phyloP scores from a whole-genome alignment of 768 basidiomycete genomes.

The Suillus spraguei region DNA sequence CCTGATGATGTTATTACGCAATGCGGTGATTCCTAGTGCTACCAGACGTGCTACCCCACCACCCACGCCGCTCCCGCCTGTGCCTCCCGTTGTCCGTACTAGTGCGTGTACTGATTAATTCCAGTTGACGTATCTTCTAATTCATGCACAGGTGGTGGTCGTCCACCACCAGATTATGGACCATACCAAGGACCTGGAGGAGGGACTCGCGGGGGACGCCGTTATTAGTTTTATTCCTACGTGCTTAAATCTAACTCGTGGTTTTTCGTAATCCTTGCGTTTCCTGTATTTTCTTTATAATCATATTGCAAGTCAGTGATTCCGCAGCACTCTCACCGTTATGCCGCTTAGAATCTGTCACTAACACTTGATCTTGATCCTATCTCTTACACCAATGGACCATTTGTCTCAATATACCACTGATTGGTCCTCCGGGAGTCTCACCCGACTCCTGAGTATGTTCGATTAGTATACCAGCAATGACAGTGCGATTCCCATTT shows the following conservation, averaged over 20 bases:
- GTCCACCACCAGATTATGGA: constrained; percentile 85
- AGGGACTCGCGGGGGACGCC: constrained; percentile 40
- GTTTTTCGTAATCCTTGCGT: constrained; percentile 2
- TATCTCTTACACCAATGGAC: neutral
- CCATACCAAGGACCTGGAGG: constrained; percentile 79
- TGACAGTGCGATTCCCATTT: no score
- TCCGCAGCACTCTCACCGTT: neutral
- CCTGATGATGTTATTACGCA: constrained; percentile 82
- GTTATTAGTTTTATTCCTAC: constrained; percentile 33
- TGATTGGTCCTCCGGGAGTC: neutral
- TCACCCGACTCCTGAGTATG: no score
- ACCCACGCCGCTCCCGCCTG: constrained; percentile 52
- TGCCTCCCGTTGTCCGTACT: constrained; percentile 38
- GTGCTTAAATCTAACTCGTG: constrained; percentile 4
- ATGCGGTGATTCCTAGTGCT: constrained; percentile 75
- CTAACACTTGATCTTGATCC: neutral
- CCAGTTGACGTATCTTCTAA: constrained; percentile 12
- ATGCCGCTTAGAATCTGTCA: neutral
- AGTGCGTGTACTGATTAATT: constrained; percentile 10
- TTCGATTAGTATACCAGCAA: no score
- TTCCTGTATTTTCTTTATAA: constrained; percentile 10
- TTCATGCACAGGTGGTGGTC: constrained; percentile 45
- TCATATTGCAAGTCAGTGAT: constrained; percentile 10
- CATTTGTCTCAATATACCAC: neutral
- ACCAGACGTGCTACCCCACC: constrained; percentile 54